A percentile compares a stretch with the other conserved stretches of the same genome.
These are phyloP conservation scores for Platanthera zijinensis DNA, from an alignment of 106 monocot species.

Conservation along the genomic window DNA sequence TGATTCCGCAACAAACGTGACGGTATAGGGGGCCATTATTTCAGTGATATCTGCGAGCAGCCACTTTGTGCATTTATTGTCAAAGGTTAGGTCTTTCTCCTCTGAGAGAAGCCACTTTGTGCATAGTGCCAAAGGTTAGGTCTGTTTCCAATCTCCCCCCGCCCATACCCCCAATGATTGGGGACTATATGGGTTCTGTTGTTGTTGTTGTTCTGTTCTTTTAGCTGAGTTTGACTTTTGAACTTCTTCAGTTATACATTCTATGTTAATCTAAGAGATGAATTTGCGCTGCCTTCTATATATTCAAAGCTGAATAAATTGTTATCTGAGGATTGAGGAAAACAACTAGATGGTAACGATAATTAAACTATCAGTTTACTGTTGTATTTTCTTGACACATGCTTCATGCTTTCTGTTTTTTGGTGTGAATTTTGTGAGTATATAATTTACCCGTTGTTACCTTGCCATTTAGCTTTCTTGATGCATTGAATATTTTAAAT, in stretches of 20 bases:
- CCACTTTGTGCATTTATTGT: no score
- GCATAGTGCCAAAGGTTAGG: no score
- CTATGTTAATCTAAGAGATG: not conserved
- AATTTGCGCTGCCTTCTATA: not conserved
- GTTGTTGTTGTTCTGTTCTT: not conserved
- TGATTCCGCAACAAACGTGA: no score
- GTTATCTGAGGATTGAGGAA: not conserved
- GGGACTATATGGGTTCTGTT: no score
- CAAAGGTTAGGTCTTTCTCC: no score
- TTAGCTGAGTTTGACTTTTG: not conserved
- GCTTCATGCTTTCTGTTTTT: not conserved
- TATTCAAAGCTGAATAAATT: not conserved
- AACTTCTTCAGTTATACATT: not conserved
- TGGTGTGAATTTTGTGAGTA: not conserved
- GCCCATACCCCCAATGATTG: no score
- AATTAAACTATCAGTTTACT: not conserved
- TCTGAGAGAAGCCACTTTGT: no score
- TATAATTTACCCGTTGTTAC: not conserved
- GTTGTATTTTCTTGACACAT: not conserved
- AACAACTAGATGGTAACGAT: not conserved
- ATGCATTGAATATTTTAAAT: not conserved
- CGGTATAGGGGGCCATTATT: no score
- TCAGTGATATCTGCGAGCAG: no score
- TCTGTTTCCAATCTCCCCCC: no score
- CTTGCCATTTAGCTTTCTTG: not conserved